Base-by-base conservation (phyloP, 352 stramenopile genomes). In the Phytopythium mirpurense region DNA sequence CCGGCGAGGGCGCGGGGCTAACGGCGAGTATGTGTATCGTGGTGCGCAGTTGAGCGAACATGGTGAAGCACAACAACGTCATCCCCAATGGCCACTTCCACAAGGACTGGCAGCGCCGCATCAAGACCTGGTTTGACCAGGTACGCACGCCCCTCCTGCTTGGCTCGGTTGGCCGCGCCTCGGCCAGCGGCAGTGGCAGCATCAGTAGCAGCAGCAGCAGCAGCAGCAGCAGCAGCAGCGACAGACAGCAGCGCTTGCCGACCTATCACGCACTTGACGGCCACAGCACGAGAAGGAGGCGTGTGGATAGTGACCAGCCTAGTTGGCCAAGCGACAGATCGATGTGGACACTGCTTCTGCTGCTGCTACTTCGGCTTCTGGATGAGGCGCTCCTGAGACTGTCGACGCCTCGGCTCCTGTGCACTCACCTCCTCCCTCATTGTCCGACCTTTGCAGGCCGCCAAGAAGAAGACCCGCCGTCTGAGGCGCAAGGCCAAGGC, bases 41-140 rank as follows among this genome's bases (percentile, higher is more conserved):
- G 24, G 15, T 56, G 18, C 16, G 19, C 49, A 80, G 67, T 78
- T 86, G 71, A 74, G 73, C 63, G 84, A 93, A 90, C 67, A 93
- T 93, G 96, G 95, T 99, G 64, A 99, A 99, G 90, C 97, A 99
- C 85, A 99, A 99, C 84, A 99, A 99, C 83, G 90, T 99, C 71
- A 95, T 99, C 80, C 96, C 97, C 55, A 99, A 99, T 82, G 94
- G 95, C 65, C 97, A 99, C 81, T 99, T 98, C 91, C 91, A 99
- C 83, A 99, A 99, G 90, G 98, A 99, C 81, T 99, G 97, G 92
- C 80, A 97, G 76, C 75, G 90, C 73, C 89, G 93, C 78, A 97
- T 98, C 57, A 98, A 97, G 75, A 97, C 95, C 59, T 98, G 88
- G 87, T 97, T 98, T 70, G 78, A 97, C 83, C 90, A 97, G 86